Conservation (phyloP, 2,329 filamentous ascomycete genomes). For the Cladorrhinum sp. region DNA sequence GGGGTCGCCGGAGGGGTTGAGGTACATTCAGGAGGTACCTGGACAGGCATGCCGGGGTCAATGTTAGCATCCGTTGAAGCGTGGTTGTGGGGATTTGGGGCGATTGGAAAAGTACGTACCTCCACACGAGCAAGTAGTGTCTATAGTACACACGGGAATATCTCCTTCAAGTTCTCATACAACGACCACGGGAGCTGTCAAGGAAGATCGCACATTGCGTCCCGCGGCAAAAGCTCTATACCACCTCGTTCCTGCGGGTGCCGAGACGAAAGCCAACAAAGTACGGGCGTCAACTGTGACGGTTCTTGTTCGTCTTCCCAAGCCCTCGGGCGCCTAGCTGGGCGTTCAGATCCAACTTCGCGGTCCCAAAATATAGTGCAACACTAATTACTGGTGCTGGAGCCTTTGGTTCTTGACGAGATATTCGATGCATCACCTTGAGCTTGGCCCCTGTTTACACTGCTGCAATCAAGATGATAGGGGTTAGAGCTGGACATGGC, state of each 20-base stretch:
- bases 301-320: not conserved
- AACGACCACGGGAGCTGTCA: not conserved
- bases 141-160: not conserved
- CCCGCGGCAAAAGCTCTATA: not conserved
- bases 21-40: slow-evolving; percentile 8
- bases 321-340: slow-evolving; percentile 5
- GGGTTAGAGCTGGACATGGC: not conserved
- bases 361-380: not conserved
- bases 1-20: slow-evolving; percentile 2
- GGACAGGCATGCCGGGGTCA: slow-evolving; percentile 2
- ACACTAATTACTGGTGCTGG: not conserved
- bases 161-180: not conserved
- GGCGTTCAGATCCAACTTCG: not conserved
- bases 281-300: not conserved
- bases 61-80: slow-evolving; percentile 4
- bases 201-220: not conserved
- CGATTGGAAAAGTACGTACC: not conserved
- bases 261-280: not conserved
- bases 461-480: not conserved
- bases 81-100: not conserved
- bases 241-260: not conserved
- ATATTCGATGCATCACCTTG: not conserved
- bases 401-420: not conserved
- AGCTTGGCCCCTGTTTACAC: slow-evolving; percentile 8
- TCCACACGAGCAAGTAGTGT: not conserved